Conservation (phyloP, 2,329 filamentous ascomycete species). For the Fusarium udum region DNA sequence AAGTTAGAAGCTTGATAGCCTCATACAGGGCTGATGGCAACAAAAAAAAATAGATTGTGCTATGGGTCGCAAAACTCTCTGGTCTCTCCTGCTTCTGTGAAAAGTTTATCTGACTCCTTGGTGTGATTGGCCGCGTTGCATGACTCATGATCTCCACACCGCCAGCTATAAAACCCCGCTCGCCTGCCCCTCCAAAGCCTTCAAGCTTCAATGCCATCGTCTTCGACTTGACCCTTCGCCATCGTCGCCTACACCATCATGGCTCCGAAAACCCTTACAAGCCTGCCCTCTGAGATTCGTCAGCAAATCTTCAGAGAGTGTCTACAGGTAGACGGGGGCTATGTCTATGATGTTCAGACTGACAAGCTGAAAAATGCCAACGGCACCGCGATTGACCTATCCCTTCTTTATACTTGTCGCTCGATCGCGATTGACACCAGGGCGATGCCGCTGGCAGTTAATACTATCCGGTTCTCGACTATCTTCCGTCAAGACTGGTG, state of each 20-base stretch:
- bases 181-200: neutral
- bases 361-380: conserved; percentile 7
- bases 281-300: conserved; percentile 13
- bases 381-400: conserved; percentile 5
- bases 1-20: no score
- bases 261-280: neutral
- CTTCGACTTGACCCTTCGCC: neutral
- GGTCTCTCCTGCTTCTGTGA: neutral
- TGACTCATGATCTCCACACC: neutral
- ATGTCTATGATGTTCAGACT: neutral
- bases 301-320: conserved; percentile 16
- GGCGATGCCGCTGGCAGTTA: neutral
- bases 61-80: neutral
- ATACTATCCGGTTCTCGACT: conserved; percentile 23
- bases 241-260: neutral
- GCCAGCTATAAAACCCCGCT: neutral
- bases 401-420: conserved; percentile 28
- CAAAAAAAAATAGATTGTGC: neutral
- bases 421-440: conserved; percentile 4
- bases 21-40: no score
- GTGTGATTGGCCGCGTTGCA: neutral
- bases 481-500: conserved; percentile 4
- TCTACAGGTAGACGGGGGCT: conserved; percentile 13
- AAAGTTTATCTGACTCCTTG: neutral
- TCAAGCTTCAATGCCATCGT: neutral